Evolutionary conservation across 345 rosid genomes (phyloP).

Genomic region (Euphorbia peplus): DNA sequence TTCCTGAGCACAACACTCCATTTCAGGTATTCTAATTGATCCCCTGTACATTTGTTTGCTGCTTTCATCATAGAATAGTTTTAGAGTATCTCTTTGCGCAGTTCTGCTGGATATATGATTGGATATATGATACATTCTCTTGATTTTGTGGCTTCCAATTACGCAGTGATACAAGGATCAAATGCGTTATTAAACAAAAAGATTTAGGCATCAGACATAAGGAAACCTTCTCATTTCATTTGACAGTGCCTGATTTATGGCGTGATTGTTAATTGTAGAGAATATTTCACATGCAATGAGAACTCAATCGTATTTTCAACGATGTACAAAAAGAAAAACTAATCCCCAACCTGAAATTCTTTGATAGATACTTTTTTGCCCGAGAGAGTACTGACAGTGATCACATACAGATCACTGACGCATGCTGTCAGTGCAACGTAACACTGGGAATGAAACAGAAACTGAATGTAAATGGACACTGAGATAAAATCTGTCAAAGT

Average conservation of each 20-base stretch:
- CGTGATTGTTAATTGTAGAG: not conserved
- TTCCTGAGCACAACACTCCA: conserved; percentile 68
- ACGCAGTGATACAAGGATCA: not conserved
- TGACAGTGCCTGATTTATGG: not conserved
- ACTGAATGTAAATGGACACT: too few relatives aligned
- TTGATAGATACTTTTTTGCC: too few relatives aligned
- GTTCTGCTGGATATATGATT: not conserved
- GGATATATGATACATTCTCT: too few relatives aligned
- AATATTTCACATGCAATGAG: not conserved
- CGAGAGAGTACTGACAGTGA: too few relatives aligned
- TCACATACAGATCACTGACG: too few relatives aligned
- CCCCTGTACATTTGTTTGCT: not conserved
- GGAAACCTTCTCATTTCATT: conserved; percentile 5
- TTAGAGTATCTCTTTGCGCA: conserved; percentile 2
- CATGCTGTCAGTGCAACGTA: too few relatives aligned
- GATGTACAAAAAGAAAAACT: too few relatives aligned
- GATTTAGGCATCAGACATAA: not conserved
- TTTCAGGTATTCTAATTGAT: conserved; percentile 70
- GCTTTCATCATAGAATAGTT: conserved; percentile 3
- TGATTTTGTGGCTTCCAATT: not conserved
- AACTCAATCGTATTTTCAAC: too few relatives aligned
- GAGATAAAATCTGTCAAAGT: too few relatives aligned
- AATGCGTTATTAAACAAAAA: not conserved
- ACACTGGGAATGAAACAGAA: too few relatives aligned
- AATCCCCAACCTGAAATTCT: too few relatives aligned